These are phyloP conservation scores for Colletotrichum agaves DNA, from an alignment of 2,329 filamentous ascomycete genomes.

Conservation along the genomic window DNA sequence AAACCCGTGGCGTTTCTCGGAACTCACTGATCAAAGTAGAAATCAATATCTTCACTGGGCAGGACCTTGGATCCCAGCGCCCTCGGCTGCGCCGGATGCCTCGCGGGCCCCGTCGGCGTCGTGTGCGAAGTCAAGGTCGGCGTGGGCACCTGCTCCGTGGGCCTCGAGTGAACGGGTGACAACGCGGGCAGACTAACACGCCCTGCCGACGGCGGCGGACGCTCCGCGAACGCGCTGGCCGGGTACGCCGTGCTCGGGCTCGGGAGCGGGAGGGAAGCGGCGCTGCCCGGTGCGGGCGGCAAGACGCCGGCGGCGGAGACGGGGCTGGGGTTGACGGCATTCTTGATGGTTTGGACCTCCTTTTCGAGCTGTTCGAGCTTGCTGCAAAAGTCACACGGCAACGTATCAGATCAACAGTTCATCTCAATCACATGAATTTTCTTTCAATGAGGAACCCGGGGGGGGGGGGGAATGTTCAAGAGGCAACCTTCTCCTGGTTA, in stretches of 20 bases:
- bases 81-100: slow-evolving; percentile 51
- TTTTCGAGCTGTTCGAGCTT: slow-evolving; percentile 58
- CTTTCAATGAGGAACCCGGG: neutral
- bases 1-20: neutral
- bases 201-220: slow-evolving; percentile 32
- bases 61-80: slow-evolving; percentile 60
- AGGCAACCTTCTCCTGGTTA: slow-evolving; percentile 55
- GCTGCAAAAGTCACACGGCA: slow-evolving; percentile 44
- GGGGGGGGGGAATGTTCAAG: neutral
- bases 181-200: slow-evolving; percentile 31
- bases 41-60: slow-evolving; percentile 64
- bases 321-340: slow-evolving; percentile 49
- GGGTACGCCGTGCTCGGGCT: slow-evolving; percentile 43
- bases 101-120: slow-evolving; percentile 42
- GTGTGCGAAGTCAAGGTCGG: slow-evolving; percentile 44
- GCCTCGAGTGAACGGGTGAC: slow-evolving; percentile 24
- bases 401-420: slow-evolving; percentile 18
- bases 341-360: slow-evolving; percentile 38
- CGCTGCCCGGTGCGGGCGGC: neutral
- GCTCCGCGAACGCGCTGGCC: slow-evolving; percentile 39
- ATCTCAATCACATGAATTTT: neutral
- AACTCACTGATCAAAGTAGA: slow-evolving; percentile 64
- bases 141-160: slow-evolving; percentile 38
- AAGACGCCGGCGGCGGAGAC: slow-evolving; percentile 17
- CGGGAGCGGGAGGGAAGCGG: slow-evolving; percentile 40